These are phyloP conservation scores for Trichosporon sp. DNA, from an alignment of 1,284 basidiomycete genomes.

Conservation along the genomic window DNA sequence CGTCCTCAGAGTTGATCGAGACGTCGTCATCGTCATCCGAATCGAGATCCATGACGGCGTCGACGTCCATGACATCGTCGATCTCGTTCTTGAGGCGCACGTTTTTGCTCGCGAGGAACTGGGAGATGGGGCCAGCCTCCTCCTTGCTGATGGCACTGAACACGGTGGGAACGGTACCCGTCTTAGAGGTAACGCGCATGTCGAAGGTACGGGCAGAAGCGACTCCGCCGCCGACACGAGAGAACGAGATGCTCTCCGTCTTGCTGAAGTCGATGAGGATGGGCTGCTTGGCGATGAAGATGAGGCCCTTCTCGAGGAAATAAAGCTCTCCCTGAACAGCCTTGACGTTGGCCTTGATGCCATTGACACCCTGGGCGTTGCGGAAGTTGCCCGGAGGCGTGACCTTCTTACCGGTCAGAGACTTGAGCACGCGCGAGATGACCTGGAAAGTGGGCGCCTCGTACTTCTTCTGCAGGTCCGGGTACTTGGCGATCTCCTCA, in stretches of 20 bases:
- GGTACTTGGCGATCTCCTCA: slow-evolving; percentile 58
- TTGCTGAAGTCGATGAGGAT: slow-evolving; percentile 88
- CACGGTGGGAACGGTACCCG: slow-evolving; percentile 72
- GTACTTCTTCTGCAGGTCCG: slow-evolving; percentile 63
- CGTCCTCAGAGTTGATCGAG: slow-evolving; percentile 47
- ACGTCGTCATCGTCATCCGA: slow-evolving; percentile 65
- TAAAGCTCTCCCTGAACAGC: slow-evolving; percentile 96
- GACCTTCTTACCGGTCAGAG: slow-evolving; percentile 87
- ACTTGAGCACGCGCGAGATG: slow-evolving; percentile 91
- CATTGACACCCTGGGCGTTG: slow-evolving; percentile 63
- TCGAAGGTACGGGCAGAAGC: slow-evolving; percentile 93
- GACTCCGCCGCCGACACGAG: slow-evolving; percentile 86
- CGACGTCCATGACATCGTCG: slow-evolving; percentile 75
- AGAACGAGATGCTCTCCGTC: slow-evolving; percentile 89
- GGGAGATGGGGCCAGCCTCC: slow-evolving; percentile 84
- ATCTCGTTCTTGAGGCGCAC: slow-evolving; percentile 96
- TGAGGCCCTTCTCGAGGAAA: slow-evolving; percentile 95
- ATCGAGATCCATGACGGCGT: slow-evolving; percentile 76
- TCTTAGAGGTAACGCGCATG: slow-evolving; percentile 82
- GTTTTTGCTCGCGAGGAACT: slow-evolving; percentile 86
- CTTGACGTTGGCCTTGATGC: slow-evolving; percentile 94
- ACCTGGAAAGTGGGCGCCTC: slow-evolving; percentile 92
- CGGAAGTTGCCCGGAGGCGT: slow-evolving; percentile 78
- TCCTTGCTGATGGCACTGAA: slow-evolving; percentile 96
- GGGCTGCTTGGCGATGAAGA: slow-evolving; percentile 97